Conservation (phyloP, 208 protist genomes). For the Trypanosoma avium region DNA sequence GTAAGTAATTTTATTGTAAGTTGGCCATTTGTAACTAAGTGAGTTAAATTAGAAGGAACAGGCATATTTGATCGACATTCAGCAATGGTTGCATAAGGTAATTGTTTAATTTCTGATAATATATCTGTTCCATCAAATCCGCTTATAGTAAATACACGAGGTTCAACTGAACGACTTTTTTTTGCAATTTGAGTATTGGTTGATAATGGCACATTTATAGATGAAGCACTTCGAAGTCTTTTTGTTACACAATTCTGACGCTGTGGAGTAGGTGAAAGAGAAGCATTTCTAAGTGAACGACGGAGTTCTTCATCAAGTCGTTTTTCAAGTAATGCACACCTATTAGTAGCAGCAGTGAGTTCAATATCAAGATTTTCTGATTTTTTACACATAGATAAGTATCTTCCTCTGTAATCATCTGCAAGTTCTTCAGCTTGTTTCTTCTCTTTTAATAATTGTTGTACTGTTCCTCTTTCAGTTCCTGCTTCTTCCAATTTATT, state of each 20-base stretch:
- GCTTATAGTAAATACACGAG: conserved; percentile 81
- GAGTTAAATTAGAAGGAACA: conserved; percentile 81
- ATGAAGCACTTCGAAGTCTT: conserved; percentile 22
- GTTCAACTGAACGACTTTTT: conserved; percentile 60
- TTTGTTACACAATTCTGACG: conserved; percentile 2
- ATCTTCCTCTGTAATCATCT: conserved; percentile 43
- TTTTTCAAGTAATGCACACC: conserved; percentile 64
- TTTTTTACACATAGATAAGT: conserved; percentile 44
- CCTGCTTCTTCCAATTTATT: conserved; percentile 39
- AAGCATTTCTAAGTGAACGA: conserved; percentile 38
- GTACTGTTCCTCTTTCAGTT: conserved; percentile 42
- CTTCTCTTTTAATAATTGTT: conserved; percentile 27
- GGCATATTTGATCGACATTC: conserved; percentile 82
- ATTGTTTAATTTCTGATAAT: conserved; percentile 51
- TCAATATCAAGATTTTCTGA: conserved; percentile 59
- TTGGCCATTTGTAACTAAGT: conserved; percentile 85
- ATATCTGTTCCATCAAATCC: conserved; percentile 79
- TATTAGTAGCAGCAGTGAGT: conserved; percentile 52
- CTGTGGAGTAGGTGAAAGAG: conserved; percentile 19
- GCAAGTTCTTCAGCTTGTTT: conserved; percentile 39
- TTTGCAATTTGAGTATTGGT: conserved; percentile 9
- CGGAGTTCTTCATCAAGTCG: conserved; percentile 68
- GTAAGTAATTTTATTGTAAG: conserved; percentile 88
- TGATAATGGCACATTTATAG: conserved; percentile 20
- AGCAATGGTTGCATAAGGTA: conserved; percentile 77